These are phyloP conservation scores for Neopestalotiopsis sp. DNA, from an alignment of 2,329 filamentous ascomycete genomes.

Conservation along the genomic window DNA sequence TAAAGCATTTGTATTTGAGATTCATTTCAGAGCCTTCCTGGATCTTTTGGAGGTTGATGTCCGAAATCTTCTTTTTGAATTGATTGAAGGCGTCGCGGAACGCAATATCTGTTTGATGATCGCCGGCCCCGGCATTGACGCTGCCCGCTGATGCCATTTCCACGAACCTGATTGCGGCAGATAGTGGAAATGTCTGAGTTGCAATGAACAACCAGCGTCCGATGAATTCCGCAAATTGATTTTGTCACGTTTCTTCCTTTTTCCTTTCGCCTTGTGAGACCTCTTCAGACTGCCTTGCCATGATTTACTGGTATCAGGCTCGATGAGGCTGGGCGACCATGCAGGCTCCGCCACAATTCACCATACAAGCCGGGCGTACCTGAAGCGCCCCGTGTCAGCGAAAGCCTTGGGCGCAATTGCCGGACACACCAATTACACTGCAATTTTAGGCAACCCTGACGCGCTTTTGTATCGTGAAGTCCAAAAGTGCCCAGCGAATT, in stretches of 20 bases:
- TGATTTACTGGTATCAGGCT: background rate
- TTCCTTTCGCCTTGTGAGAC: too few species aligned
- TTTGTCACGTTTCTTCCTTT: too few species aligned
- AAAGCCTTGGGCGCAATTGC: background rate
- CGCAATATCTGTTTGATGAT: slow-evolving; percentile 12
- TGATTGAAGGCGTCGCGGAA: slow-evolving; percentile 15
- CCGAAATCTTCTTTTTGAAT: slow-evolving; percentile 24
- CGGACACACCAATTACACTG: background rate
- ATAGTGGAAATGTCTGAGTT: too few species aligned
- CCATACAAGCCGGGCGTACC: slow-evolving; percentile 10
- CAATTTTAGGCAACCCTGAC: slow-evolving; percentile 12
- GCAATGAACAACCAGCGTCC: too few species aligned
- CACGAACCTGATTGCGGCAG: background rate
- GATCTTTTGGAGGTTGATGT: slow-evolving; percentile 24
- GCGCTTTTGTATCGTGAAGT: too few species aligned
- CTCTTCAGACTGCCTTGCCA: background rate
- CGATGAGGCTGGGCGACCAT: slow-evolving; percentile 11
- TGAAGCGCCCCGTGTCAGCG: background rate
- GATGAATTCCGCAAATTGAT: too few species aligned
- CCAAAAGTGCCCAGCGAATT: slow-evolving; percentile 11
- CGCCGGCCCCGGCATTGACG: background rate
- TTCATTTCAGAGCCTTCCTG: slow-evolving; percentile 21
- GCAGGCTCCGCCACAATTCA: slow-evolving; percentile 7
- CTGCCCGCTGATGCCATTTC: background rate
- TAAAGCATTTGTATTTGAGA: slow-evolving; percentile 27